phyloP scores from a whole-genome alignment of 441 rosid species.

The Pelargonium fulgidum region DNA sequence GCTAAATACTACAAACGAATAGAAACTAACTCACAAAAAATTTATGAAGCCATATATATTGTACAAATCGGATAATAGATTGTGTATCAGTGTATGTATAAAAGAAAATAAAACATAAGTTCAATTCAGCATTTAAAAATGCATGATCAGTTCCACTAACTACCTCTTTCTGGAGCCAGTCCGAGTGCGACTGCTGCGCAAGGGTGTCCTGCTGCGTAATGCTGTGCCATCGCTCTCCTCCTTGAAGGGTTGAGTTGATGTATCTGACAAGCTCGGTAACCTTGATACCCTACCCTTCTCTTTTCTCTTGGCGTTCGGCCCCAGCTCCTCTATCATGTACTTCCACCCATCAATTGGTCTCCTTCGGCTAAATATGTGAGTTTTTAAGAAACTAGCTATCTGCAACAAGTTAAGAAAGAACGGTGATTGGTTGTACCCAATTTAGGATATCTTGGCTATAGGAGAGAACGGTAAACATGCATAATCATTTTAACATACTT shows the following conservation, averaged over 20 bases:
- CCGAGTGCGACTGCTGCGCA: neutral
- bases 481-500: slow-evolving; percentile 37
- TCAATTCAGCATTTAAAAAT: neutral
- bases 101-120: too few species aligned
- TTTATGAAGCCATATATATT: too few species aligned
- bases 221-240: slow-evolving; percentile 36
- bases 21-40: too few species aligned
- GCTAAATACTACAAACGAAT: too few species aligned
- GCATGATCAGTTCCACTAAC: neutral
- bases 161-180: slow-evolving; percentile 2
- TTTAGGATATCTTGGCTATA: neutral
- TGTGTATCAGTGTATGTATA: too few species aligned
- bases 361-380: slow-evolving; percentile 85
- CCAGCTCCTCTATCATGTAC: slow-evolving; percentile 88
- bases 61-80: too few species aligned
- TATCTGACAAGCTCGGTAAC: slow-evolving; percentile 64
- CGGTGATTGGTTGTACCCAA: neutral
- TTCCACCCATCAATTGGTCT: slow-evolving; percentile 95
- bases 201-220: neutral
- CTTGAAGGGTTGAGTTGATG: slow-evolving; percentile 73
- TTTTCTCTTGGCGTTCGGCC: slow-evolving; percentile 81
- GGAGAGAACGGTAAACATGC: neutral
- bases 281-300: slow-evolving; percentile 85
- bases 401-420: slow-evolving; percentile 24
- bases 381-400: slow-evolving; percentile 91